Percentiles rank a stretch among this genome's conserved stretches.
phyloP scores from a whole-genome alignment of 371 early-diverging fungal genomes.

The Mortierella sp. region DNA sequence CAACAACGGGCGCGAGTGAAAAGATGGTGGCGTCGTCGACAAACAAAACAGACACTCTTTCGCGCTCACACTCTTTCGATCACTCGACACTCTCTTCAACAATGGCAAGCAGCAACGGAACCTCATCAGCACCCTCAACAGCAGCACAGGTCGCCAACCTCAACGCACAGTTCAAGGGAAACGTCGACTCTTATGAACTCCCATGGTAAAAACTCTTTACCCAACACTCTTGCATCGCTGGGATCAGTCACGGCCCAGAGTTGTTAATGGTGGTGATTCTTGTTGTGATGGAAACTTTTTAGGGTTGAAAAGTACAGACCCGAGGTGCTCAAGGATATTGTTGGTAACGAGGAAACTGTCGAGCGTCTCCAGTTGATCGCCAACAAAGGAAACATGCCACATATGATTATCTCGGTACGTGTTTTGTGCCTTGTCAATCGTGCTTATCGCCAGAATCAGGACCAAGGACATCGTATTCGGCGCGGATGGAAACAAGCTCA shows the following conservation, averaged over 20 bases:
- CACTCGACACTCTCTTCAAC: not conserved
- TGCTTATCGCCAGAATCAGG: not conserved
- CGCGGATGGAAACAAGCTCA: not conserved
- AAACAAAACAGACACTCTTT: conserved; percentile 9
- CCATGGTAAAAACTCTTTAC: conserved; percentile 41
- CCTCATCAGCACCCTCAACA: conserved; percentile 20
- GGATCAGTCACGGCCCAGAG: not conserved
- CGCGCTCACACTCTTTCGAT: not conserved
- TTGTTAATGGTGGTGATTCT: not conserved
- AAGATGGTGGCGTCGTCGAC: conserved; percentile 27
- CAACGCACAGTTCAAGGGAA: conserved; percentile 57
- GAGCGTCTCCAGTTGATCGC: conserved; percentile 90
- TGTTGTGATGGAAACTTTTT: not conserved
- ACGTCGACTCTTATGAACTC: conserved; percentile 56
- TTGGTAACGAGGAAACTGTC: conserved; percentile 97
- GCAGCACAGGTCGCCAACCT: conserved; percentile 37
- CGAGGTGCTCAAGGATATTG: conserved; percentile 87
- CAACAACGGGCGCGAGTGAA: conserved; percentile 2
- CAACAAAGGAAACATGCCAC: conserved; percentile 95
- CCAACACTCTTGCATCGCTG: not conserved
- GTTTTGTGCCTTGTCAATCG: not conserved
- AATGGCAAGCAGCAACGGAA: conserved; percentile 37
- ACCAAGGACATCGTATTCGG: not conserved
- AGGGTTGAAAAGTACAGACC: conserved; percentile 99
- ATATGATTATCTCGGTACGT: conserved; percentile 93